A percentile compares a stretch with the other conserved stretches of the same genome.
phyloP scores from a whole-genome alignment of 352 stramenopile species.

The Albugo candida region DNA sequence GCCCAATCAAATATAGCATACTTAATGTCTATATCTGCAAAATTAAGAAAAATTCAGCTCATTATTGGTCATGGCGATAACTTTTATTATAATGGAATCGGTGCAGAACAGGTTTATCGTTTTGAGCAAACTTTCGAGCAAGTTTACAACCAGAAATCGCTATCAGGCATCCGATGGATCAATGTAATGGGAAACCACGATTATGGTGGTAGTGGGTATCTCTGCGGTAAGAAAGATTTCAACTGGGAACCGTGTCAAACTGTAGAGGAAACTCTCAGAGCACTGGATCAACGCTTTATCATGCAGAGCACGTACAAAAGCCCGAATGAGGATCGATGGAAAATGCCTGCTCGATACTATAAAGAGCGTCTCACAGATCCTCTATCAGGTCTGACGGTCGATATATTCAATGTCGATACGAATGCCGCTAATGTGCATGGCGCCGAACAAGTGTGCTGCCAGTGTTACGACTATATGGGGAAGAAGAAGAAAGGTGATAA shows the following conservation, averaged over 20 bases:
- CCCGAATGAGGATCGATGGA: slow-evolving; percentile 30
- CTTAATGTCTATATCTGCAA: slow-evolving; percentile 7
- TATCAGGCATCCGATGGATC: slow-evolving; percentile 29
- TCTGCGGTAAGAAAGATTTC: slow-evolving; percentile 11
- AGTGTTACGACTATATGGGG: slow-evolving; percentile 30
- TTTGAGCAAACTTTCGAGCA: slow-evolving; percentile 36
- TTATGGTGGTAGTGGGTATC: slow-evolving; percentile 36
- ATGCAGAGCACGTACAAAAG: slow-evolving; percentile 26
- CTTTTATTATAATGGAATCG: slow-evolving; percentile 51
- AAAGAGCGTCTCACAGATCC: slow-evolving; percentile 22
- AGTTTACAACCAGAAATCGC: slow-evolving; percentile 26
- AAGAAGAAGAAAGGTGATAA: slow-evolving; percentile 14
- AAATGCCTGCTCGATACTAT: slow-evolving; percentile 37
- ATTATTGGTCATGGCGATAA: slow-evolving; percentile 20
- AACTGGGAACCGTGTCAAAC: slow-evolving; percentile 12
- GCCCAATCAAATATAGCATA: slow-evolving; percentile 10
- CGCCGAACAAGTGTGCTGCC: slow-evolving; percentile 27
- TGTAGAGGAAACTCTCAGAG: slow-evolving; percentile 10
- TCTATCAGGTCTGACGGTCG: slow-evolving; percentile 20
- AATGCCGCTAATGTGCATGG: slow-evolving; percentile 28
- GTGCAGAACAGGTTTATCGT: slow-evolving; percentile 19
- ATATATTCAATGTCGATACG: slow-evolving; percentile 43
- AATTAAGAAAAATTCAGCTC: slow-evolving; percentile 1
- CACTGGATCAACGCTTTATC: slow-evolving; percentile 20
- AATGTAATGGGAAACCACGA: slow-evolving; percentile 59